Evolutionary conservation across 2,329 filamentous ascomycete genomes (phyloP).

Genomic region (Fusarium avenaceum): DNA sequence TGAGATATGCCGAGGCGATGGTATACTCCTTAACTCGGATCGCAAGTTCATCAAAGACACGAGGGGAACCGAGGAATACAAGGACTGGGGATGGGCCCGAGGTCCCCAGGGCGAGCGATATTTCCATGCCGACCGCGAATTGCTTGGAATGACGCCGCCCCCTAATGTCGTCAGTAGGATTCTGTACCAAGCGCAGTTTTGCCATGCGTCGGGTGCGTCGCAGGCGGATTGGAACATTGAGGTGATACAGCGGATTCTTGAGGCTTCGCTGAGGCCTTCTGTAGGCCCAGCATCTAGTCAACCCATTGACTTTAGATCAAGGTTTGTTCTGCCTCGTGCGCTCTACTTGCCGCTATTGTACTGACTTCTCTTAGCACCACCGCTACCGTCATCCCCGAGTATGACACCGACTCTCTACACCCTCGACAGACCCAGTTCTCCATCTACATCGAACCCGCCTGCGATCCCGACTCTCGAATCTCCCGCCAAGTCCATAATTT

Average conservation of each 20-base stretch:
- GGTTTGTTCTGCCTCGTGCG: background rate
- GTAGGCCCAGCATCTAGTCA: background rate
- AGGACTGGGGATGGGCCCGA: background rate
- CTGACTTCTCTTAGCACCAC: background rate
- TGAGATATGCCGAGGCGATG: background rate
- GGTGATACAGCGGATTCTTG: slow-evolving; percentile 13
- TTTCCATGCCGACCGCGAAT: background rate
- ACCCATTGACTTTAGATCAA: slow-evolving; percentile 7
- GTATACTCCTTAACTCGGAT: background rate
- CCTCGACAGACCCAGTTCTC: slow-evolving; percentile 4
- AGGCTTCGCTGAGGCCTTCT: slow-evolving; percentile 4
- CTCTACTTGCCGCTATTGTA: too few species aligned
- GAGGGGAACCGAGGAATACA: background rate
- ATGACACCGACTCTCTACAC: background rate
- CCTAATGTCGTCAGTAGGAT: background rate
- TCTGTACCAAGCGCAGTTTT: slow-evolving; percentile 7
- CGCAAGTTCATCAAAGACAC: background rate
- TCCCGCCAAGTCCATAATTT: background rate
- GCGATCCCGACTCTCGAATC: background rate
- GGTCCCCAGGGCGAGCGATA: background rate
- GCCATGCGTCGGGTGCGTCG: background rate
- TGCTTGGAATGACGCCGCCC: background rate
- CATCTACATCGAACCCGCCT: background rate
- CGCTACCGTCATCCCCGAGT: slow-evolving; percentile 2
- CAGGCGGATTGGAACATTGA: slow-evolving; percentile 8